Evolutionary conservation across 2,329 filamentous ascomycete species (phyloP).

Genomic region (Cladophialophora bantiana): DNA sequence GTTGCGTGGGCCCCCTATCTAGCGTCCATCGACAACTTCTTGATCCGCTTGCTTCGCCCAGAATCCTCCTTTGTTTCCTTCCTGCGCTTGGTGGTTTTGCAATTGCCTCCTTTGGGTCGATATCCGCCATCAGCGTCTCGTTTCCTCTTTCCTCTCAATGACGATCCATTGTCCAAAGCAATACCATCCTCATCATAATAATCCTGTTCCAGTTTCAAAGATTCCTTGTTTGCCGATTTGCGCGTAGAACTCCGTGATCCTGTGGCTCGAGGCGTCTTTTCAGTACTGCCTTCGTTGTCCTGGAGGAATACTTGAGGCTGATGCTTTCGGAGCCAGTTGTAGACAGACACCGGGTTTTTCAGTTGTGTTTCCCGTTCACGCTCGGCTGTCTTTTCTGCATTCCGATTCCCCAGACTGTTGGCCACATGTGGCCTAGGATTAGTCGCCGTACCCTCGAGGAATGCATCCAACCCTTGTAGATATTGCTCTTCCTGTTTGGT

Average conservation of each 20-base stretch:
- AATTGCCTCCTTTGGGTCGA: conserved; percentile 55
- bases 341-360: conserved; percentile 86
- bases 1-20: conserved; percentile 19
- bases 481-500: conserved; percentile 54
- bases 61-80: conserved; percentile 42
- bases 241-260: conserved; percentile 53
- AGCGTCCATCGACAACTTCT: conserved; percentile 36
- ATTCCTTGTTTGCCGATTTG: conserved; percentile 41
- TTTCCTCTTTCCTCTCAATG: conserved; percentile 54
- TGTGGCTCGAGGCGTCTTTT: conserved; percentile 51
- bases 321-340: conserved; percentile 91
- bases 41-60: conserved; percentile 31
- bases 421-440: conserved; percentile 46
- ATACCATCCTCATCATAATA: conserved; percentile 54
- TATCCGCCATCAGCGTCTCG: conserved; percentile 57
- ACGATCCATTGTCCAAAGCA: conserved; percentile 44
- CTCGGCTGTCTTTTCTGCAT: conserved; percentile 58
- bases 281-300: conserved; percentile 65
- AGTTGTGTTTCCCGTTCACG: conserved; percentile 64
- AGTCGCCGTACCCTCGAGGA: conserved; percentile 25
- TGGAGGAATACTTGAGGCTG: conserved; percentile 85
- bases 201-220: conserved; percentile 47
- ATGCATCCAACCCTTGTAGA: conserved; percentile 52
- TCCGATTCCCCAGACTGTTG: conserved; percentile 51
- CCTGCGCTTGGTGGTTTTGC: conserved; percentile 49